These are phyloP conservation scores for Candolleomyces eurysporus DNA, from an alignment of 768 basidiomycete genomes.

Conservation along the genomic window DNA sequence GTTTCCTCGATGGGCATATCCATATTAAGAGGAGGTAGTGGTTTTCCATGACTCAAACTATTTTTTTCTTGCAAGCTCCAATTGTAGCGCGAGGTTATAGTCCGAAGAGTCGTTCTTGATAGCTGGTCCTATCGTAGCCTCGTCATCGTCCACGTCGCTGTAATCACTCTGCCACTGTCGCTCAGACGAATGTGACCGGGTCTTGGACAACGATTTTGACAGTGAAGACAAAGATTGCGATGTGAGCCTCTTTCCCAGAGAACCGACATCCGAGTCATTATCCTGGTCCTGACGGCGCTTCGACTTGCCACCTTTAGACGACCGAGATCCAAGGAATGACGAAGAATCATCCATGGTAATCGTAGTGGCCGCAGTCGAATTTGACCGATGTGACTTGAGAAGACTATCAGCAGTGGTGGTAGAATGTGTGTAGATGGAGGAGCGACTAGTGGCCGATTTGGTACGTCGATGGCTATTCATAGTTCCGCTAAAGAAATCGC, in stretches of 20 bases:
- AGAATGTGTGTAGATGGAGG: conserved; percentile 71
- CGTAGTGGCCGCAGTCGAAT: conserved; percentile 67
- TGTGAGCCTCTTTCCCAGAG: conserved; percentile 43
- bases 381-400: conserved; percentile 67
- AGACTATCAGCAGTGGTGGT: conserved; percentile 67
- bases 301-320: conserved; percentile 37
- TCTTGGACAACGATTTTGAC: conserved; percentile 32
- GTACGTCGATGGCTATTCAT: conserved; percentile 66
- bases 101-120: conserved; percentile 61
- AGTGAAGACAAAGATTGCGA: conserved; percentile 19
- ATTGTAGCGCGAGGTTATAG: conserved; percentile 68
- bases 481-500: conserved; percentile 75
- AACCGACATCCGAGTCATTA: conserved; percentile 46
- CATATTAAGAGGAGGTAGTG: conserved; percentile 34
- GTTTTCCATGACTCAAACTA: conserved; percentile 65
- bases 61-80: conserved; percentile 83
- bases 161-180: conserved; percentile 25
- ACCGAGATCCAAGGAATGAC: conserved; percentile 40
- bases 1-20: conserved; percentile 58
- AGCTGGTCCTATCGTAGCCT: conserved; percentile 34
- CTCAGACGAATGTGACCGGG: conserved; percentile 46
- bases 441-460: conserved; percentile 65
- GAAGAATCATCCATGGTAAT: conserved; percentile 62
- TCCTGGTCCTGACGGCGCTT: not conserved
- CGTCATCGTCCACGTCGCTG: conserved; percentile 48